Percentiles rank a stretch among this genome's conserved stretches.
Evolutionary conservation across 2,329 filamentous ascomycete species (phyloP).

Genomic region (Laburnicola sp.): DNA sequence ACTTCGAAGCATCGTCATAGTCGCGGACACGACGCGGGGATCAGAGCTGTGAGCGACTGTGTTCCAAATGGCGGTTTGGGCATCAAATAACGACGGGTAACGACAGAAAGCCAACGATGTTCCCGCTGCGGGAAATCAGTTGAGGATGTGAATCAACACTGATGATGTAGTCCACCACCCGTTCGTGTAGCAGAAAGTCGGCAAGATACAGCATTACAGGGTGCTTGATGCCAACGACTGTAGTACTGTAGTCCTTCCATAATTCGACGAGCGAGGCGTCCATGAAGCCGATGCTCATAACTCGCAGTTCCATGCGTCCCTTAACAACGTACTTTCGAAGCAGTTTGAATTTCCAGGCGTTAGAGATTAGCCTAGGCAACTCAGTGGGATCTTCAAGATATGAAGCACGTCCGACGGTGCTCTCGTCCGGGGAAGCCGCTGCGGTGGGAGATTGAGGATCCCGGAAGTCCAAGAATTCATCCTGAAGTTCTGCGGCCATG

Average conservation of each 20-base stretch:
- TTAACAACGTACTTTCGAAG: constrained; percentile 75
- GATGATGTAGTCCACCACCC: constrained; percentile 82
- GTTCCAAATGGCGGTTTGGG: constrained; percentile 79
- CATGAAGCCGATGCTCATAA: constrained; percentile 75
- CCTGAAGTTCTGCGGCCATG: constrained; percentile 28
- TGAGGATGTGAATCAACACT: constrained; percentile 91
- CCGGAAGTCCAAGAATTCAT: constrained; percentile 29
- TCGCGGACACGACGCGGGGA: constrained; percentile 78
- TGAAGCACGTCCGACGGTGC: constrained; percentile 5
- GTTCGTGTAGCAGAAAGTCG: constrained; percentile 67
- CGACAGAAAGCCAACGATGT: constrained; percentile 82
- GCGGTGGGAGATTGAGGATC: constrained; percentile 30
- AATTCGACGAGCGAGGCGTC: constrained; percentile 68
- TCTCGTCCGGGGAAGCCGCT: constrained; percentile 11
- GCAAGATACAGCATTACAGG: constrained; percentile 69
- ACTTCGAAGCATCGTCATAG: constrained; percentile 66
- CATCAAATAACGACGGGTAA: constrained; percentile 71
- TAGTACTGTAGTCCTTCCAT: constrained; percentile 57
- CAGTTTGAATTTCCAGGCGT: constrained; percentile 70
- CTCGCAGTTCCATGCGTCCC: constrained; percentile 87
- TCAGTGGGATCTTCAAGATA: constrained; percentile 36
- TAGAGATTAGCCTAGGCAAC: constrained; percentile 57
- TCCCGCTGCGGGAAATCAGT: constrained; percentile 76
- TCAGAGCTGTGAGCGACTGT: constrained; percentile 81
- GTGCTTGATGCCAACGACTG: constrained; percentile 39